A percentile compares a stretch with the other conserved stretches of the same genome.
These are phyloP conservation scores for Climacium dendroides DNA, from an alignment of 225 moss, liverwort and hornwort genomes.

Conservation along the genomic window DNA sequence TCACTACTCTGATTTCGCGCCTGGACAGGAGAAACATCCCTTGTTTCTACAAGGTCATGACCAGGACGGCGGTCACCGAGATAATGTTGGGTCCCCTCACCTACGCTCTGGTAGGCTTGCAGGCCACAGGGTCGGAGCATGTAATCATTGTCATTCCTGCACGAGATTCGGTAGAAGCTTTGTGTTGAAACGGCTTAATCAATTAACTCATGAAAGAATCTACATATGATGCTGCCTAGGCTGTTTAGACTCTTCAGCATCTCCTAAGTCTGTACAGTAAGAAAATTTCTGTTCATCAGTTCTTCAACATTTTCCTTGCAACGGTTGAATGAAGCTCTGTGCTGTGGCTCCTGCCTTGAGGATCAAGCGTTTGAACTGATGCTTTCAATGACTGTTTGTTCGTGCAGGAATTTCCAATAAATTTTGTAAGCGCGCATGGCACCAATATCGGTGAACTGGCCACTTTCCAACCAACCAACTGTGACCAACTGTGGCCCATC, in stretches of 20 bases:
- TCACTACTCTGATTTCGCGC: neutral
- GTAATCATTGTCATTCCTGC: too few relatives aligned
- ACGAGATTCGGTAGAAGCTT: neutral
- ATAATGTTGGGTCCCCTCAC: neutral
- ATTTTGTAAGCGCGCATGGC: neutral
- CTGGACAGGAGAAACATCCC: neutral
- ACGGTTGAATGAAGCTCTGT: neutral
- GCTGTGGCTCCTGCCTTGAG: neutral
- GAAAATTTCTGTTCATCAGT: too few relatives aligned
- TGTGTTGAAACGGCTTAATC: neutral
- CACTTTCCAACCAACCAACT: neutral
- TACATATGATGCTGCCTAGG: too few relatives aligned
- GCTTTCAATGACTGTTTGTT: neutral
- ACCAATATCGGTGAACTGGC: fast-evolving
- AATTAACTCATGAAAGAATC: too few relatives aligned
- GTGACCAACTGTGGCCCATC: neutral
- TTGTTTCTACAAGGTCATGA: neutral
- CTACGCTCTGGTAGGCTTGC: neutral
- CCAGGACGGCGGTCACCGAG: neutral
- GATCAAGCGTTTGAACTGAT: neutral
- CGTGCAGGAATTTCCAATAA: neutral
- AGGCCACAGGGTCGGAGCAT: neutral
- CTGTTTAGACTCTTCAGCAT: neutral
- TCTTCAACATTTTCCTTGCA: neutral
- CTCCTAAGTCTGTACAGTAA: too few relatives aligned